Percentiles rank a stretch among this genome's conserved stretches.
Evolutionary conservation across 768 basidiomycete species (phyloP).

Genomic region (Exidia glandulosa): DNA sequence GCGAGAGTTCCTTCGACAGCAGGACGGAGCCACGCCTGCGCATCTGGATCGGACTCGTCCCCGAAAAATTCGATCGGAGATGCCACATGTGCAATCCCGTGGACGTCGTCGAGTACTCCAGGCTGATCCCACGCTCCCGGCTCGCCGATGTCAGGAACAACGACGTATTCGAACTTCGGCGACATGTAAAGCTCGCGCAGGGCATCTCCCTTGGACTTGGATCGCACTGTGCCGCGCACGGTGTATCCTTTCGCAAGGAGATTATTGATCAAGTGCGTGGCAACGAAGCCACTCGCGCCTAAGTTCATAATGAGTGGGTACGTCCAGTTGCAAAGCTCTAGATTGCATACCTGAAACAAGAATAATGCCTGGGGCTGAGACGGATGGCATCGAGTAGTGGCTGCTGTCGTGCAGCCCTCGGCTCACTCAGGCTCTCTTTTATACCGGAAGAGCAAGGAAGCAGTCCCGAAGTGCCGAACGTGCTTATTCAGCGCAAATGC

Average conservation of each 20-base stretch:
- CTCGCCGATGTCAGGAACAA: not conserved
- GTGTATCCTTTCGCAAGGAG: not conserved
- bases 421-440: no score
- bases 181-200: not conserved
- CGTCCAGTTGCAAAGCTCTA: no score
- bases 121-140: not conserved
- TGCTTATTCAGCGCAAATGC: no score
- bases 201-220: not conserved
- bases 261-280: not conserved
- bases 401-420: no score
- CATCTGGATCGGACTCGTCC: not conserved
- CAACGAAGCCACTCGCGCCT: not conserved
- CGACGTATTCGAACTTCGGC: conserved; percentile 1
- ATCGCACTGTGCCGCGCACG: not conserved
- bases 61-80: not conserved
- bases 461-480: no score
- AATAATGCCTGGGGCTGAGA: no score
- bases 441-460: no score
- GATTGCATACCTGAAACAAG: no score
- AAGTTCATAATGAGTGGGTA: no score
- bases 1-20: not conserved
- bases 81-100: not conserved
- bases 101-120: not conserved
- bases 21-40: not conserved
- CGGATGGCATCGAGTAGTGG: no score